Evolutionary conservation across 2,329 filamentous ascomycete species (phyloP).

Genomic region (Colletotrichum sp.): DNA sequence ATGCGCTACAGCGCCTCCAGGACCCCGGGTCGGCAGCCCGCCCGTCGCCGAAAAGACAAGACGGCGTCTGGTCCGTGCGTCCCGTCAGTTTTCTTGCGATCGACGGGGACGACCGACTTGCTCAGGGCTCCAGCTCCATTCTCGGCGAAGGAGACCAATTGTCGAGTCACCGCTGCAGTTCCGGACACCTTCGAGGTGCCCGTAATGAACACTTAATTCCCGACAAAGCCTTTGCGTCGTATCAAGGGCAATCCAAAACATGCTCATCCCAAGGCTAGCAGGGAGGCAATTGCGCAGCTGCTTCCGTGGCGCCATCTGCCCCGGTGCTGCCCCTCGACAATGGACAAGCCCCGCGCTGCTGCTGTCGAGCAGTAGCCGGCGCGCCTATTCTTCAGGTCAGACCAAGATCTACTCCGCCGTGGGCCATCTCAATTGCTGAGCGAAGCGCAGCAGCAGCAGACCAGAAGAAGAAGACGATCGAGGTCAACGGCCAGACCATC

Average conservation of each 20-base stretch:
- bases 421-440: neutral
- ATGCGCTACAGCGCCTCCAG: neutral
- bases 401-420: neutral
- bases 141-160: neutral
- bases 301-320: slow-evolving; percentile 3
- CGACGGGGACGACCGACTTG: neutral
- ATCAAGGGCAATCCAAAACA: neutral
- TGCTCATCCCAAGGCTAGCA: slow-evolving; percentile 15
- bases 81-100: neutral
- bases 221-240: neutral
- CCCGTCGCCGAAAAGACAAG: neutral
- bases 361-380: slow-evolving; percentile 1
- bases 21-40: slow-evolving; percentile 11
- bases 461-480: slow-evolving; percentile 42
- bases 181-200: neutral
- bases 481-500: slow-evolving; percentile 69
- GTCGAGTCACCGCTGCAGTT: neutral
- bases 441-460: neutral
- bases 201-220: neutral
- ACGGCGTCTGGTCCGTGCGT: neutral
- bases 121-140: neutral
- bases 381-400: slow-evolving; percentile 28
- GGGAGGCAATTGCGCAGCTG: slow-evolving; percentile 16
- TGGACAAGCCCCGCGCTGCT: neutral
- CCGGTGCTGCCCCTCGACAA: neutral